phyloP scores from a whole-genome alignment of 495 filamentous ascomycete genomes.

The Cairneyella variabilis region DNA sequence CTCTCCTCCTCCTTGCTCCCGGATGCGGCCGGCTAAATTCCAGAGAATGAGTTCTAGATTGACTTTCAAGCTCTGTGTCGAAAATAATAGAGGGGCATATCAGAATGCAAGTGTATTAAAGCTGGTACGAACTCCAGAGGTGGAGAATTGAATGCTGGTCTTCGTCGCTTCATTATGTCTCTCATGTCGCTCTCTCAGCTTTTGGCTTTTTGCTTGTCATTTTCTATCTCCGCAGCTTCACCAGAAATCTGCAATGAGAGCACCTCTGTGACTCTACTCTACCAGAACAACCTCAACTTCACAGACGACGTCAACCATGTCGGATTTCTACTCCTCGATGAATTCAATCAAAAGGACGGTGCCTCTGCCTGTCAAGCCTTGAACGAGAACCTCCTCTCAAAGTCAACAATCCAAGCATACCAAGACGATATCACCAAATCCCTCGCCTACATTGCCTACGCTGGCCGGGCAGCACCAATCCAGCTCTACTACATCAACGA shows the following conservation, averaged over 20 bases:
- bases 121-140: background rate
- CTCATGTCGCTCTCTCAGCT: background rate
- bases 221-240: background rate
- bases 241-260: slow-evolving; percentile 28
- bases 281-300: slow-evolving; percentile 46
- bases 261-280: slow-evolving; percentile 39
- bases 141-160: background rate
- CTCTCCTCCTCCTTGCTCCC: no score
- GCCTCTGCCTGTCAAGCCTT: slow-evolving; percentile 36
- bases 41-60: no score
- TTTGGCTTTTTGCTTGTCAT: background rate
- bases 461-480: slow-evolving; percentile 9
- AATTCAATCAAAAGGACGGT: slow-evolving; percentile 28
- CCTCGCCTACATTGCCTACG: slow-evolving; percentile 37
- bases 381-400: slow-evolving; percentile 37
- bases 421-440: slow-evolving; percentile 32
- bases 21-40: no score
- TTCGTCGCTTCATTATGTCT: background rate
- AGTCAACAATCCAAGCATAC: slow-evolving; percentile 31
- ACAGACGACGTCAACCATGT: slow-evolving; percentile 42
- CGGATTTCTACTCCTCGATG: slow-evolving; percentile 39
- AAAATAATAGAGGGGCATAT: no score
- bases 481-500: slow-evolving; percentile 33
- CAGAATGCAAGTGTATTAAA: no score
- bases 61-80: no score